These are phyloP conservation scores for Diaporthe citriasiana DNA, from an alignment of 2,329 filamentous ascomycete species.

Conservation along the genomic window DNA sequence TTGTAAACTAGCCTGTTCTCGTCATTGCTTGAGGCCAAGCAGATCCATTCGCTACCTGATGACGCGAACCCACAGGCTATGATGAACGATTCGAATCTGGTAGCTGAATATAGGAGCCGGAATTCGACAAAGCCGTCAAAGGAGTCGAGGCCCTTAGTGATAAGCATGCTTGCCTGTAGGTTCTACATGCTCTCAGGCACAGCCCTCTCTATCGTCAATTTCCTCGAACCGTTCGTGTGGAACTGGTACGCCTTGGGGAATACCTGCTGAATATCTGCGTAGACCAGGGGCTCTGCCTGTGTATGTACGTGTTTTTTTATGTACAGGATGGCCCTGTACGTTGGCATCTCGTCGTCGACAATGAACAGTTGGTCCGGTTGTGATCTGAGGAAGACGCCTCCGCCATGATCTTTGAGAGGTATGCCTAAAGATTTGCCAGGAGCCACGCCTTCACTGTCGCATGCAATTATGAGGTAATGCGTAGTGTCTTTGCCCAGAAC, in stretches of 20 bases:
- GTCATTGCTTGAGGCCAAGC: background rate
- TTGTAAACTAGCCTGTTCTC: background rate
- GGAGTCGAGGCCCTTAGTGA: background rate
- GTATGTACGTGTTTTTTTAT: background rate
- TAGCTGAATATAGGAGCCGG: background rate
- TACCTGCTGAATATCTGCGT: background rate
- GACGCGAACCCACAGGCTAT: background rate
- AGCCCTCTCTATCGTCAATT: background rate
- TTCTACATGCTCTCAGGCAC: background rate
- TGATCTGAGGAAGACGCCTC: background rate
- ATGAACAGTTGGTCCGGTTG: background rate
- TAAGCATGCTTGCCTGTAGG: background rate
- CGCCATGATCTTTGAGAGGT: background rate
- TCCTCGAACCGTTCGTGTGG: background rate
- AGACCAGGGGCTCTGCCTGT: background rate
- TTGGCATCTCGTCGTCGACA: background rate
- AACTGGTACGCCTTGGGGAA: background rate
- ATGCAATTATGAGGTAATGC: background rate
- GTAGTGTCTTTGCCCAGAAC: background rate
- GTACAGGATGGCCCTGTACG: background rate
- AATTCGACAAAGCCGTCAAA: slow-evolving; percentile 1
- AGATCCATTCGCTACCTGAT: background rate
- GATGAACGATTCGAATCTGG: background rate
- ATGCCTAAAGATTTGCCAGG: background rate
- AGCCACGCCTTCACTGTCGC: background rate